Conservation (phyloP, 1,284 basidiomycete species). For the Sanguinoderma infundibulare region DNA sequence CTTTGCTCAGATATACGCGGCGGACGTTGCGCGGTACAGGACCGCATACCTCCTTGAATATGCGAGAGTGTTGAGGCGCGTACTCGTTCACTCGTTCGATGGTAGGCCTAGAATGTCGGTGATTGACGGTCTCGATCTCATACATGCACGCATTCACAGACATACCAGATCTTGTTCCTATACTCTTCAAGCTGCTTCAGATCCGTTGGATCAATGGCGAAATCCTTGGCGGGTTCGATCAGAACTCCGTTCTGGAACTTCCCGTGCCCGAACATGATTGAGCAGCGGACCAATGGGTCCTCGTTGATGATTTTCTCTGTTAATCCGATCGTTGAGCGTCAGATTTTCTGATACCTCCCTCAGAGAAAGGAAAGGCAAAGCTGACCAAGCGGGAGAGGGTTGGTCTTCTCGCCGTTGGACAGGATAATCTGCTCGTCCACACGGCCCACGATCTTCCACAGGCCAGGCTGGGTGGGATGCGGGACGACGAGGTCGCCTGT, state of each 20-base stretch:
- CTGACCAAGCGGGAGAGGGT: conserved; percentile 4
- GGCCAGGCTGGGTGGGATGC: conserved; percentile 2
- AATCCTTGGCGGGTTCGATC: conserved; percentile 40
- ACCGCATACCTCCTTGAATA: conserved; percentile 41
- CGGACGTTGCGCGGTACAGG: background rate
- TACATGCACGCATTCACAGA: background rate
- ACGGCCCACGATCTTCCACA: conserved; percentile 7
- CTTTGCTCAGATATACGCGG: background rate
- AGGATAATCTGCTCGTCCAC: conserved; percentile 6
- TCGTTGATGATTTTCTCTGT: conserved; percentile 44
- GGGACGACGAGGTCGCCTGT: conserved; percentile 5
- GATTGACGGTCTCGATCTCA: no score
- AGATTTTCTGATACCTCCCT: background rate
- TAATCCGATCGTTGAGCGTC: background rate
- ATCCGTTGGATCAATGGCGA: conserved; percentile 38
- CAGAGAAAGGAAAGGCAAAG: background rate
- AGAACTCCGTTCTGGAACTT: conserved; percentile 48
- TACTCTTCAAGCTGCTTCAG: conserved; percentile 34
- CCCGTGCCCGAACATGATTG: conserved; percentile 45
- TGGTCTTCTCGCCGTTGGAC: conserved; percentile 8
- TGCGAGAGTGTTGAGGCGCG: conserved; percentile 44
- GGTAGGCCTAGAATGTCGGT: conserved; percentile 35
- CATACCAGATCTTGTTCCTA: conserved; percentile 40
- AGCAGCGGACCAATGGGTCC: conserved; percentile 38
- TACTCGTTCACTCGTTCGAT: conserved; percentile 44